A percentile compares a stretch with the other conserved stretches of the same genome.
Conservation (phyloP, 1,139 yeast genomes). For the Arxiozyma slooffiae region DNA sequence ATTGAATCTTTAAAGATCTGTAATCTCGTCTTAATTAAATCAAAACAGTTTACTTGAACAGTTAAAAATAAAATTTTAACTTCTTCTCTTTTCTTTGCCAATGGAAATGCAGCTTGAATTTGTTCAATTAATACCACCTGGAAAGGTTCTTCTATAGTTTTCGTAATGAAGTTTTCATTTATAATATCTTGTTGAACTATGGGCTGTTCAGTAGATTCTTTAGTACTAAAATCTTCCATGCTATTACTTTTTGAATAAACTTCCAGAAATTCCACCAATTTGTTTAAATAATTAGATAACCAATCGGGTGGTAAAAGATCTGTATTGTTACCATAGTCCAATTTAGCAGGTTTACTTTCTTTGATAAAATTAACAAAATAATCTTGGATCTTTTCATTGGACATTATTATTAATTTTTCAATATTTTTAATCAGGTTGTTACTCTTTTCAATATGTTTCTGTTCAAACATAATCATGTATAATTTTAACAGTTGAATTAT, state of each 20-base stretch:
- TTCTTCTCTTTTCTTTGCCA: slow-evolving; percentile 22
- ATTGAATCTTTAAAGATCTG: slow-evolving; percentile 31
- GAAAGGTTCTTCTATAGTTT: slow-evolving; percentile 21
- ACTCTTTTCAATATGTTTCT: slow-evolving; percentile 28
- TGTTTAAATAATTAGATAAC: slow-evolving; percentile 46
- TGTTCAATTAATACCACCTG: slow-evolving; percentile 15
- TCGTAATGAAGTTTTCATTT: slow-evolving; percentile 31
- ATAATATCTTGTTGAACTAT: slow-evolving; percentile 11
- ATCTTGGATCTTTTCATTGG: slow-evolving; percentile 18
- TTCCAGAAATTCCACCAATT: slow-evolving; percentile 39
- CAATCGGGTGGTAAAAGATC: slow-evolving; percentile 62
- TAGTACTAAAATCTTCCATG: slow-evolving; percentile 13
- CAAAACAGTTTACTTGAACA: slow-evolving; percentile 49
- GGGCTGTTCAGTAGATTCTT: slow-evolving; percentile 17
- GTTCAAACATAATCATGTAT: slow-evolving; percentile 60
- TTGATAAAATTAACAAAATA: slow-evolving; percentile 16
- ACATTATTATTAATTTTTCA: slow-evolving; percentile 12
- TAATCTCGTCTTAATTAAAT: slow-evolving; percentile 47
- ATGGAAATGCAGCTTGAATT: slow-evolving; percentile 21
- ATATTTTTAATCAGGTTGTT: slow-evolving; percentile 18
- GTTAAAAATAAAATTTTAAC: slow-evolving; percentile 30
- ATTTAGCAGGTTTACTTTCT: slow-evolving; percentile 21
- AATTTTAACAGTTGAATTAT: slow-evolving; percentile 56
- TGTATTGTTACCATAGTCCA: slow-evolving; percentile 7
- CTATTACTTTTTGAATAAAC: slow-evolving; percentile 37